Percentiles rank a stretch among this genome's conserved stretches.
phyloP scores from a whole-genome alignment of 2,329 filamentous ascomycete species.

The Fusarium pseudoanthophilum region DNA sequence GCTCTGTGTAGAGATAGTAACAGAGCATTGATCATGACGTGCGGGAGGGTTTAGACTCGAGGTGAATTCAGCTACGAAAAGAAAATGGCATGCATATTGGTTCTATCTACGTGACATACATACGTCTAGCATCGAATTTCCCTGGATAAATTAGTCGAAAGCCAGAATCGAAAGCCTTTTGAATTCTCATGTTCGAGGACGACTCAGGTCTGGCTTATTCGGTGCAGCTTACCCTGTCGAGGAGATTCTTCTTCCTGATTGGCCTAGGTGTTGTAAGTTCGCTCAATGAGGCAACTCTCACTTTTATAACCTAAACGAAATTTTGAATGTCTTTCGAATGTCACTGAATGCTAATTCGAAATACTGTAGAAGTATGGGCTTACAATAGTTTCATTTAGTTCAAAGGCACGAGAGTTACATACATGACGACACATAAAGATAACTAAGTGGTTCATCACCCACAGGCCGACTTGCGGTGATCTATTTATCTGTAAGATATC shows the following conservation, averaged over 20 bases:
- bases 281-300: constrained; percentile 30
- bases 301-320: neutral
- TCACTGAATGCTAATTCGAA: neutral
- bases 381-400: neutral
- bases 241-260: constrained; percentile 14
- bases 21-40: neutral
- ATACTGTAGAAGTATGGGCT: neutral
- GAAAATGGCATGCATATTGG: neutral
- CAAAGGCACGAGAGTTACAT: neutral
- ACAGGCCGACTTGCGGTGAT: neutral
- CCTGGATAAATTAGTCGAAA: neutral
- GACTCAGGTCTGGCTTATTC: neutral
- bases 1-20: neutral
- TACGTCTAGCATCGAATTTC: too few species aligned
- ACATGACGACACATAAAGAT: neutral
- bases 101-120: too few species aligned
- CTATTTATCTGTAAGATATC: constrained; percentile 15
- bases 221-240: neutral
- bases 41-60: too few species aligned
- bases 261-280: neutral
- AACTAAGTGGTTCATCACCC: neutral
- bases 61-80: neutral
- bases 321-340: neutral
- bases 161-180: neutral
- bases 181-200: neutral